Conservation (phyloP, 1,139 yeast genomes). For the Nakaseomyces nivariensis region DNA sequence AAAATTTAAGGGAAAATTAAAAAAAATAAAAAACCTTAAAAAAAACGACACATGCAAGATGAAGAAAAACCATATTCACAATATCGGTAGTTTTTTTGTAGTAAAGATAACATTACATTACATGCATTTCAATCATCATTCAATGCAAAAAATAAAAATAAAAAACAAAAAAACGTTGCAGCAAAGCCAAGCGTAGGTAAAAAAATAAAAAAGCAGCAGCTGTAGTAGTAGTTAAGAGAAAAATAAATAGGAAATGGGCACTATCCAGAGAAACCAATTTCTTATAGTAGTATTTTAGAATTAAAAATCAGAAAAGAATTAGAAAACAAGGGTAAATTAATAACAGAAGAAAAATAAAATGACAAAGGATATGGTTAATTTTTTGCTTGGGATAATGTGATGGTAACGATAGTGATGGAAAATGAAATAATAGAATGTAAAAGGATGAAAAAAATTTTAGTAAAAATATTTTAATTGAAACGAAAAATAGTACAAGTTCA, state of each 20-base stretch:
- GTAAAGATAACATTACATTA: not conserved
- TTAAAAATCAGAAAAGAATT: not conserved
- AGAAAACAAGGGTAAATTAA: not conserved
- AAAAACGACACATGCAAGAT: slow-evolving; percentile 1
- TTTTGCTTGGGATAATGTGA: not conserved
- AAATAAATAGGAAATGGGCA: not conserved
- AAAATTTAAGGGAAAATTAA: not conserved
- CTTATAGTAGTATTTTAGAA: not conserved
- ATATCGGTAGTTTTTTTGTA: not conserved
- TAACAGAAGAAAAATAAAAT: not conserved
- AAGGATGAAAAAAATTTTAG: slow-evolving; percentile 5
- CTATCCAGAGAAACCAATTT: slow-evolving; percentile 1
- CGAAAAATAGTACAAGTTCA: slow-evolving; percentile 5
- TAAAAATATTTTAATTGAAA: slow-evolving; percentile 3
- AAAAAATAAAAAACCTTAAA: not conserved
- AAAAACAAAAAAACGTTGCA: not conserved
- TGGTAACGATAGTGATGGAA: not conserved
- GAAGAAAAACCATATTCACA: not conserved
- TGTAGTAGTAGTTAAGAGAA: not conserved
- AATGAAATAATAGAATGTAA: not conserved
- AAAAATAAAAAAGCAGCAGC: not conserved
- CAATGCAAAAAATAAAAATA: not conserved
- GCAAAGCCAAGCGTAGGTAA: not conserved
- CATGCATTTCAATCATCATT: not conserved
- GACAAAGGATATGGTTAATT: not conserved